Evolutionary conservation across 371 early-diverging fungal species (phyloP).

Genomic region (Coemansia sp.): DNA sequence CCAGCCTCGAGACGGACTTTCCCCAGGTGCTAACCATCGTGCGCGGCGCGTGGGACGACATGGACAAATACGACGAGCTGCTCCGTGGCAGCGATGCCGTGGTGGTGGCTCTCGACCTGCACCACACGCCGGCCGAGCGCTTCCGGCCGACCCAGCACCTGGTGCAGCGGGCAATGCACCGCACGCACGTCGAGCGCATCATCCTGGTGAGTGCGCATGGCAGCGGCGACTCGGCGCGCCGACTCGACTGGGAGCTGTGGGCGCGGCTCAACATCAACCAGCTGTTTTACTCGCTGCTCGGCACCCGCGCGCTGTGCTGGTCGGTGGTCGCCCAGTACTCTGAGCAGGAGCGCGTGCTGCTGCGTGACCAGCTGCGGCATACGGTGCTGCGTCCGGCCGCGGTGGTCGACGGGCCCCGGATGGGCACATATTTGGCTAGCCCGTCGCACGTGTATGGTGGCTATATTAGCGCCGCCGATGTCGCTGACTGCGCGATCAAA

Average conservation of each 20-base stretch:
- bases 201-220: slow-evolving; percentile 32
- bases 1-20: slow-evolving; percentile 17
- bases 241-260: slow-evolving; percentile 37
- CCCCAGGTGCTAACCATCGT: slow-evolving; percentile 14
- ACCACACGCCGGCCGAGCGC: slow-evolving; percentile 9
- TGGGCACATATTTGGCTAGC: slow-evolving; percentile 37
- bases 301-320: slow-evolving; percentile 20
- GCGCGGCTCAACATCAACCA: slow-evolving; percentile 23
- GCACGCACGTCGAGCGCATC: slow-evolving; percentile 14
- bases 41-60: slow-evolving; percentile 23
- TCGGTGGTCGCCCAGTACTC: slow-evolving; percentile 32
- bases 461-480: slow-evolving; percentile 23
- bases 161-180: slow-evolving; percentile 29
- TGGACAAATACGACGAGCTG: slow-evolving; percentile 16
- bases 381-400: slow-evolving; percentile 29
- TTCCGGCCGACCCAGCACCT: slow-evolving; percentile 15
- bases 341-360: slow-evolving; percentile 26
- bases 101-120: slow-evolving; percentile 25
- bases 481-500: slow-evolving; percentile 33
- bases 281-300: slow-evolving; percentile 10
- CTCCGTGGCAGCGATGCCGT: slow-evolving; percentile 22
- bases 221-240: slow-evolving; percentile 22
- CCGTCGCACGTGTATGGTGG: slow-evolving; percentile 35
- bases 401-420: slow-evolving; percentile 13
- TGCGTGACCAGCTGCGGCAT: slow-evolving; percentile 13